phyloP scores from a whole-genome alignment of 805 yeast species.

The Blastobotrys attinorum region DNA sequence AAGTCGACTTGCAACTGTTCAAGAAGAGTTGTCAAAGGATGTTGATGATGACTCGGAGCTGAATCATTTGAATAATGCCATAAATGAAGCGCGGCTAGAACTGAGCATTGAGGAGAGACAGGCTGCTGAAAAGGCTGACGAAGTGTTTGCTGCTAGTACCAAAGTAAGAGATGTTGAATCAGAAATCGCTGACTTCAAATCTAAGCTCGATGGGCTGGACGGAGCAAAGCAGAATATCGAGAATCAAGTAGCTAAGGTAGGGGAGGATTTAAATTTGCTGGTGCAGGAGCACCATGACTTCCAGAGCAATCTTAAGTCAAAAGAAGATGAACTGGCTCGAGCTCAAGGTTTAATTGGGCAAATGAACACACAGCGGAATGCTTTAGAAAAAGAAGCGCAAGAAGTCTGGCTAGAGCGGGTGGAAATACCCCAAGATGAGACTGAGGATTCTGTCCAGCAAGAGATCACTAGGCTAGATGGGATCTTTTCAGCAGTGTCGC shows the following conservation, averaged over 20 bases:
- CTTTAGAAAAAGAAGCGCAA: background rate
- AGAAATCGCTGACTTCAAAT: background rate
- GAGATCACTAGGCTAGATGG: conserved; percentile 1
- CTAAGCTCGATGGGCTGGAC: background rate
- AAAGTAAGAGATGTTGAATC: background rate
- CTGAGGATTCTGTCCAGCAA: background rate
- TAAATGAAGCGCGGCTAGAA: background rate
- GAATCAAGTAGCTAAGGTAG: background rate
- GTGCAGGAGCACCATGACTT: no score
- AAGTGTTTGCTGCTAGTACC: background rate
- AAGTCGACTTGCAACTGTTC: no score
- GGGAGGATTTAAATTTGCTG: no score
- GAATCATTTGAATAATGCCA: background rate
- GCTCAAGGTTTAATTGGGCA: background rate
- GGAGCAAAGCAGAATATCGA: background rate
- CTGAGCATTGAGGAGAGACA: background rate
- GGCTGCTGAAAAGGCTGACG: background rate
- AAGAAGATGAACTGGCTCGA: no score
- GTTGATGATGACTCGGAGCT: background rate
- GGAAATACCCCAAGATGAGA: background rate
- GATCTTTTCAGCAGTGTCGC: background rate
- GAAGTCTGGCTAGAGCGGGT: conserved; percentile 3
- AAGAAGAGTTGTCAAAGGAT: background rate
- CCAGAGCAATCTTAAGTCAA: no score
- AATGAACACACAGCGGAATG: background rate